A percentile compares a stretch with the other conserved stretches of the same genome.
Evolutionary conservation across 2,329 filamentous ascomycete species (phyloP).

Genomic region (Aspergillus sclerotialis): DNA sequence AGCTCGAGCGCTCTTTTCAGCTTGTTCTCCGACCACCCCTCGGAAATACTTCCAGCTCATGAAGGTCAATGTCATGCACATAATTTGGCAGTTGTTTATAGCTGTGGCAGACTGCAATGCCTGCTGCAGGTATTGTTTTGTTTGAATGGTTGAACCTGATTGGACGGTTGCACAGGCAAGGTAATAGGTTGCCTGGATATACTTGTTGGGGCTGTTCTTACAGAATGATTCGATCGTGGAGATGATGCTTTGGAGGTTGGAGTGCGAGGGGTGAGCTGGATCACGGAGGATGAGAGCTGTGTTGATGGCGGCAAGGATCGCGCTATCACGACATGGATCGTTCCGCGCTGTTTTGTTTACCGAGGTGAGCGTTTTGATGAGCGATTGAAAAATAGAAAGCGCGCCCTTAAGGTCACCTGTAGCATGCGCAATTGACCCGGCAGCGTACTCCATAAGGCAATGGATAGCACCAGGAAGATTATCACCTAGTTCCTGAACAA

Average conservation of each 20-base stretch:
- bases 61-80: slow-evolving; percentile 75
- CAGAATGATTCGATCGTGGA: slow-evolving; percentile 62
- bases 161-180: slow-evolving; percentile 65
- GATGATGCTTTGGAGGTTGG: slow-evolving; percentile 55
- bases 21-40: slow-evolving; percentile 72
- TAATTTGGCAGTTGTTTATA: slow-evolving; percentile 68
- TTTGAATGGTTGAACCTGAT: slow-evolving; percentile 62
- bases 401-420: slow-evolving; percentile 66
- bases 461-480: slow-evolving; percentile 36
- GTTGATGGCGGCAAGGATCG: slow-evolving; percentile 59
- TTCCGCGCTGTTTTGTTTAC: slow-evolving; percentile 32
- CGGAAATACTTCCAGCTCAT: slow-evolving; percentile 81
- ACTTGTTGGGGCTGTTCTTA: slow-evolving; percentile 60
- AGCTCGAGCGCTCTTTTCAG: slow-evolving; percentile 67
- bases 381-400: slow-evolving; percentile 57
- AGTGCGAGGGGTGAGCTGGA: slow-evolving; percentile 49
- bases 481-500: slow-evolving; percentile 39
- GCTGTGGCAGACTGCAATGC: slow-evolving; percentile 64
- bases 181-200: slow-evolving; percentile 71
- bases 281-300: slow-evolving; percentile 66
- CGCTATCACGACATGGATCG: slow-evolving; percentile 56
- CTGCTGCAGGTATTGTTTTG: slow-evolving; percentile 69
- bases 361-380: slow-evolving; percentile 49
- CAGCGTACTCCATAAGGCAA: slow-evolving; percentile 62
- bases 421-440: slow-evolving; percentile 69